Base-by-base conservation (phyloP, 768 basidiomycete species). In the Psilocybe cyanescens region DNA sequence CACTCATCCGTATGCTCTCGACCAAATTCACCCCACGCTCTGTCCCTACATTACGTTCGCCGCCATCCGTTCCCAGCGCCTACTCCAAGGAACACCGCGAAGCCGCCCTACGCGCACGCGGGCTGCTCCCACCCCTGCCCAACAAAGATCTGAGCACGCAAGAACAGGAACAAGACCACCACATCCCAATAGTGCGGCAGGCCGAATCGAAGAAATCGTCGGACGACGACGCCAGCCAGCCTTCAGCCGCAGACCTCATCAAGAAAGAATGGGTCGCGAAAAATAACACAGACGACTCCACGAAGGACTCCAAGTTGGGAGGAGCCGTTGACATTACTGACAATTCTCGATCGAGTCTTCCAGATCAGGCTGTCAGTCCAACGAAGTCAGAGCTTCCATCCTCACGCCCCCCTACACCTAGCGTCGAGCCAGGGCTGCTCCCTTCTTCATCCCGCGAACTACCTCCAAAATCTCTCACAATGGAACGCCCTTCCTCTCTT, bases 31-130 rank as follows among this genome's bases (percentile, higher is more conserved):
- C 28, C 30, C 55, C 16, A 14, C 56, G 4, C 2, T n/a, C 45
- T 4, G 19, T 16, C 8, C 29, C 56, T 11, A 30, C 55, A 14
- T 24, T 16, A 14, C 28, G 17, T 16, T 17, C 31, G 8, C 56
- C 45, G 29, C 56, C 19, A 9, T 30, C 56, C 33, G 45, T 19
- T 24, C 56, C 56, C 31, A 69, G 67, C 47, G 33, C 56, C 1
- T 67, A 68, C 55, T 70, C 77, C 5, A 76, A 74, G 45, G 78
- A 79, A 29, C 72, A 74, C 12, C 76, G 83, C 19, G 82, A 86
- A 49, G 86, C 84, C 3, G 87, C 87, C 1, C 78, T 89, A 19
- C 81, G 87, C 11, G 86, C 81, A 65, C 81, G 86, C 33, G 87
- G 87, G 0, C 75, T 89, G 41, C 74, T 84, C 2, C 86, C 88